Conservation (phyloP, 345 rosid species). For the Lepidium africanum region DNA sequence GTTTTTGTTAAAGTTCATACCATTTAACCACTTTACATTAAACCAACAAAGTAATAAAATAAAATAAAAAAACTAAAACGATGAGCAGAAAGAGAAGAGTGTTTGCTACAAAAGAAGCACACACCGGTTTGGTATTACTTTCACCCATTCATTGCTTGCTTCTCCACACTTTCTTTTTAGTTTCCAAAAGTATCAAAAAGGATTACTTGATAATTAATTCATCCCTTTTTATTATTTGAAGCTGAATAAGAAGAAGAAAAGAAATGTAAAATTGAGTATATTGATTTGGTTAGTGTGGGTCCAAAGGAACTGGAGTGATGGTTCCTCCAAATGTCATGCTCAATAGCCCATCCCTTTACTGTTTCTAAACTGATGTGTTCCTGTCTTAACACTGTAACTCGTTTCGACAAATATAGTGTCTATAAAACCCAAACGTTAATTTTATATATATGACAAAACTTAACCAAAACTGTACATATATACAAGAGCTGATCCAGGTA, state of each 20-base stretch:
- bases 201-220: no score
- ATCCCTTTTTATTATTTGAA: no score
- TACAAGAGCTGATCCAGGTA: no score
- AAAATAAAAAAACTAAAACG: neutral
- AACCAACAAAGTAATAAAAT: neutral
- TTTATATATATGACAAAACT: no score
- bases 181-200: no score
- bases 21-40: neutral
- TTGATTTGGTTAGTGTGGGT: conserved; percentile 18
- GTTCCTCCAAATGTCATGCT: conserved; percentile 19
- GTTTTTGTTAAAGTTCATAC: neutral
- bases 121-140: neutral
- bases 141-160: conserved; percentile 2
- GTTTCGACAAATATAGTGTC: no score
- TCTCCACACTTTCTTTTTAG: neutral
- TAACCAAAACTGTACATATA: no score
- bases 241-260: neutral
- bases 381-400: no score
- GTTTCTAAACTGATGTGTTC: neutral
- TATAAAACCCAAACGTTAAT: no score
- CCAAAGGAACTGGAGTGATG: conserved; percentile 13
- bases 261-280: neutral
- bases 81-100: neutral
- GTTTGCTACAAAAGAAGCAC: conserved; percentile 3
- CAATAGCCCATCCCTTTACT: neutral